Base-by-base conservation (phyloP, 805 yeast species). In the Ogataea paradorogensis region DNA sequence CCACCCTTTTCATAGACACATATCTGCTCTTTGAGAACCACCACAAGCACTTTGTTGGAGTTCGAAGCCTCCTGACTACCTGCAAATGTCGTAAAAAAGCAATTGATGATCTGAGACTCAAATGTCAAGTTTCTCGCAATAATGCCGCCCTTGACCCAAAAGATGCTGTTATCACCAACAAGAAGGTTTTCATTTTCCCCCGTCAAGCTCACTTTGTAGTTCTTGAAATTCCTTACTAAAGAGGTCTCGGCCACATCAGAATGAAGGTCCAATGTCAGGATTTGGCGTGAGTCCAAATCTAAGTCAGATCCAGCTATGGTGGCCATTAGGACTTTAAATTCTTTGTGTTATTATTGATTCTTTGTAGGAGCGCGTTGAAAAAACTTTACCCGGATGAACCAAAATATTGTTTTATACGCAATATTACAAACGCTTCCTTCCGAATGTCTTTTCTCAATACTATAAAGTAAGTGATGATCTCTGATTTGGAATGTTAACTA, bases 1-100 rank as follows among this genome's bases (percentile, higher is more conserved):
- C 93, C 93, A 43, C 74, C 74, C 5, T 63, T 61, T 40, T 74
- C 74, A 55, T 82, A 86, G 1, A 86, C 70, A 43, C 81, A 69
- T 0, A 84, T 84, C 5, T 76, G 67, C 40, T 80, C 83, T 28
- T 61, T 59, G 34, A 84, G 61, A 22, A 87, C 72, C 1, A 88
- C 79, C 2, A 78, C 84, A 30, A 87, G 63, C 9, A 77, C 74
- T 18, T 51, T 57, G 14, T 26, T 30, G 11, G 34, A 15, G n/a
- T 25, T 27, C n/a, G 21, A 22, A 24, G 24, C n/a, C 10, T 29
- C 22, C 31, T 47, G 26, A 43, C 46, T 14, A 38, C 53, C 28
- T 45, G 57, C 62, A 55, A 86, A 83, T 3, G 59, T 56, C 0
- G 85, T 76, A 46, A 81, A 82, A 11, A 81, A 74, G 10, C 93